Base-by-base conservation (phyloP, 2,329 filamentous ascomycete species). In the Coniochaeta pulveracea region DNA sequence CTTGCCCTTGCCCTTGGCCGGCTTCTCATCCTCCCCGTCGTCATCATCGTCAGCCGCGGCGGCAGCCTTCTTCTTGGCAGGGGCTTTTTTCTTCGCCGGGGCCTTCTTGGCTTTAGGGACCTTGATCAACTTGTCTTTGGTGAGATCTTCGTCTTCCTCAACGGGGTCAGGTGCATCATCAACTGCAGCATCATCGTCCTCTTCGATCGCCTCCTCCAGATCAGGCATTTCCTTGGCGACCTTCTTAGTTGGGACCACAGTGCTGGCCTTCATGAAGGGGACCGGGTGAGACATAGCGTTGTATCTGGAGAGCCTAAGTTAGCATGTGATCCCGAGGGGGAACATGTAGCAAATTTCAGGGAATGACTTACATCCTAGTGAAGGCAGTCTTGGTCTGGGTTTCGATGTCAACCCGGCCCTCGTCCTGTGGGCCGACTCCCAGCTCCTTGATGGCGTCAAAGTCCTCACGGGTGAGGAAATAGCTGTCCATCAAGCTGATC, bases 91-190 rank as follows among this genome's bases (percentile, higher is more conserved):
- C 43, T 58, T 57, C 50, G 48, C 22, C n/a, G 28, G 28, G n/a
- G 28, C 18, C 44, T 60, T 37, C 64, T 67, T 85, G 42, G 73
- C 76, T 66, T 94, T 95, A 10, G 89, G 85, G 51, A 81, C 72
- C 56, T 91, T 93, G 53, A 96, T 88, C 49, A 93, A 95, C 57
- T 95, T 96, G 58, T 98, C 91, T 52, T 89, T 93, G 49, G 81
- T 85, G 33, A 96, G 55, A 51, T 93, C 85, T 11, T 85, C 82
- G 10, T 85, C 80, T 0, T 83, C 80, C 4, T 84, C 81, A 1
- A 79, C 79, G 2, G 68, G 74, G 26, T 76, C 72, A 2, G 60
- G 70, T 3, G 63, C 53, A 22, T 72, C 69, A 1, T 74, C 58
- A 18, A 64, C 60, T 21, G 77, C 76, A n/a, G 68, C 78, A 14